Percentiles rank a stretch among this genome's conserved stretches.
Evolutionary conservation across 805 yeast genomes (phyloP).

Genomic region (Schwanniomyces yamadae): DNA sequence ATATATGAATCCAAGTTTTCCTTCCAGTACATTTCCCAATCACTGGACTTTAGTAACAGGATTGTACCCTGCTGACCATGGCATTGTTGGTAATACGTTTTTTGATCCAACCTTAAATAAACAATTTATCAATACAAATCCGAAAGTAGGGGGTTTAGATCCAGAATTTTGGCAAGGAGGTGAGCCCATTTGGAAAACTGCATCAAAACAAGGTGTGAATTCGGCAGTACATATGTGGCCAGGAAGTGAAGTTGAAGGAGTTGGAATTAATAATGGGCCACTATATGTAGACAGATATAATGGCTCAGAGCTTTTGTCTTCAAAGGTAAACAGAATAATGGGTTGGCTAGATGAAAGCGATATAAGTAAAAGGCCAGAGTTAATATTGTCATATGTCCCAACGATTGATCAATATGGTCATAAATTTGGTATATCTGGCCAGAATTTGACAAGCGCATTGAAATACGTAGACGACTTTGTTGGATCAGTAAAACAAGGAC

Average conservation of each 20-base stretch:
- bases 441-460: slow-evolving; percentile 53
- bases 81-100: slow-evolving; percentile 82
- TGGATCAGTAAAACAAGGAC: slow-evolving; percentile 44
- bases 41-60: slow-evolving; percentile 94
- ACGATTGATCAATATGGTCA: slow-evolving; percentile 81
- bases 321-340: slow-evolving; percentile 58
- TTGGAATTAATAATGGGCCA: slow-evolving; percentile 35
- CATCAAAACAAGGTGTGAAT: slow-evolving; percentile 55
- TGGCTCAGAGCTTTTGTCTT: slow-evolving; percentile 55
- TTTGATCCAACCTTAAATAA: slow-evolving; percentile 56
- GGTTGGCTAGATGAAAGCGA: slow-evolving; percentile 63
- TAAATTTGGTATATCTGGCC: slow-evolving; percentile 64
- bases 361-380: slow-evolving; percentile 62
- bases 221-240: slow-evolving; percentile 97
- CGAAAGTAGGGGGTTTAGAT: slow-evolving; percentile 47
- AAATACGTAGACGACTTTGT: slow-evolving; percentile 66
- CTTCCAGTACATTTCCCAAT: slow-evolving; percentile 86
- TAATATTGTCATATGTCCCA: slow-evolving; percentile 76
- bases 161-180: slow-evolving; percentile 79
- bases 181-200: slow-evolving; percentile 85
- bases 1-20: slow-evolving; percentile 83
- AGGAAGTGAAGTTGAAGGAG: slow-evolving; percentile 74
- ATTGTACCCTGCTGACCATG: slow-evolving; percentile 76
- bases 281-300: slow-evolving; percentile 62
- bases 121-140: slow-evolving; percentile 64